Evolutionary conservation across 2,329 filamentous ascomycete species (phyloP), one percentile per base, ranked within the genome.

Genomic region (Didymella segeticola): DNA sequence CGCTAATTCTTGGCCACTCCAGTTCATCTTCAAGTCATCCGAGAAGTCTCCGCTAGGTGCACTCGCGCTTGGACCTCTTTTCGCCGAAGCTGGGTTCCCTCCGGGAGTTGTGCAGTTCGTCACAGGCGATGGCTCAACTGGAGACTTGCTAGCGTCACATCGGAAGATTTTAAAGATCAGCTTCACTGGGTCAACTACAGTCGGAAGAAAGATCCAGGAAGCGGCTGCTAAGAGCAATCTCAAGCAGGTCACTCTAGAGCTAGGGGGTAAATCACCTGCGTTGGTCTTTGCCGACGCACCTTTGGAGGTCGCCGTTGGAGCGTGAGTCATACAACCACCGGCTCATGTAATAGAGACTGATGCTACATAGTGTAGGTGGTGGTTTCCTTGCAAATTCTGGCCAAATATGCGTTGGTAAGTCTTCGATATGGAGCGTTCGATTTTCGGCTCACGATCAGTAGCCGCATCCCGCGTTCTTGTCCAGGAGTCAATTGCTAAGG

Each of bases 401-500:
- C 15, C 36, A 39, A 15, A 26, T 39, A 1, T 39, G 36, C 36
- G 36, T 39, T 9, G 36, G 36, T 17, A 36, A 36, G 33, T 36
- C n/a, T n/a, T n/a, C n/a, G n/a, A n/a, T n/a, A n/a, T n/a, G n/a
- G n/a, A n/a, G n/a, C n/a, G n/a, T n/a, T n/a, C n/a, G n/a, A 47
- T 77, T 81, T 51, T 75, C 77, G 58, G 80, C 84, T 63, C 80
- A 79, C 33, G n/a, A n/a, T 82, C 83, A 0, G 84, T 87, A 61
- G 83, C 84, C 0, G 83, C 81, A 49, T 82, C 81, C 4, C 76
- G 83, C 4, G 77, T 84, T 2, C 68, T 70, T 27, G 61, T 74
- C 4, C 68, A 73, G 29, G 63, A 67, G 39, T 51, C 57, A 33
- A 71, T 74, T 38, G 66, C 68, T 1, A 47, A 47, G 4, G 61